These are phyloP conservation scores for Pythium sp. DNA, from an alignment of 352 stramenopile species.

Conservation along the genomic window DNA sequence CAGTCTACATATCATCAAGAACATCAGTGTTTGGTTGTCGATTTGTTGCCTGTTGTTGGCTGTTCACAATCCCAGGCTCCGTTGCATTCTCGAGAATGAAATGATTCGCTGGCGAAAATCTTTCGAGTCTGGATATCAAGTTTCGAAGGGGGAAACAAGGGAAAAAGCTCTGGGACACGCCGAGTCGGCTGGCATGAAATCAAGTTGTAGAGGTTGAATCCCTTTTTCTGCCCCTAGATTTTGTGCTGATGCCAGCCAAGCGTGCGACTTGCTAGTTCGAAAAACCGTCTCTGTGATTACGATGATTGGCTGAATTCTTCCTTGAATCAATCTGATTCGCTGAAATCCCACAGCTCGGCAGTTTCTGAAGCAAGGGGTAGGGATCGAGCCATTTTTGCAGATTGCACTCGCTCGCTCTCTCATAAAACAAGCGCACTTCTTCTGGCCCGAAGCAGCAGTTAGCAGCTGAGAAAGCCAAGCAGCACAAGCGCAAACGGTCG, in stretches of 20 bases:
- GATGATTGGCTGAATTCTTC: conserved; percentile 1
- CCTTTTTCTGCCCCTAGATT: not conserved
- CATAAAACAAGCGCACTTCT: not conserved
- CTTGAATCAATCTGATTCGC: not conserved
- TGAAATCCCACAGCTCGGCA: not conserved
- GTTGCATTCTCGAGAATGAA: not conserved
- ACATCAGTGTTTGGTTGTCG: not conserved
- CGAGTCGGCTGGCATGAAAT: not conserved
- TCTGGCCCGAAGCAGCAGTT: not conserved
- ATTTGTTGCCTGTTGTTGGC: not conserved
- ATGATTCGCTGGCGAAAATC: not conserved
- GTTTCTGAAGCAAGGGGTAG: conserved; percentile 11
- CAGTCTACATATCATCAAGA: not conserved
- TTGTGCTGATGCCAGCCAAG: not conserved
- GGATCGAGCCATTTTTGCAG: not conserved
- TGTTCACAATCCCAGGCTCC: not conserved
- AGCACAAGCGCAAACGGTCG: not conserved
- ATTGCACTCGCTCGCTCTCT: not conserved
- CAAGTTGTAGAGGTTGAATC: not conserved
- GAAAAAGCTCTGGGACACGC: not conserved
- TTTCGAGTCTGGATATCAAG: not conserved
- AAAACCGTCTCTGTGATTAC: conserved; percentile 1
- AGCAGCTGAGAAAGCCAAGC: conserved; percentile 1
- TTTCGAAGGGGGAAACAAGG: not conserved
- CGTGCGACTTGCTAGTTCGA: not conserved